Percentiles rank a stretch among this genome's conserved stretches.
Evolutionary conservation across 164 flowering plant genomes (phyloP).

Genomic region (Magnolia sinica): DNA sequence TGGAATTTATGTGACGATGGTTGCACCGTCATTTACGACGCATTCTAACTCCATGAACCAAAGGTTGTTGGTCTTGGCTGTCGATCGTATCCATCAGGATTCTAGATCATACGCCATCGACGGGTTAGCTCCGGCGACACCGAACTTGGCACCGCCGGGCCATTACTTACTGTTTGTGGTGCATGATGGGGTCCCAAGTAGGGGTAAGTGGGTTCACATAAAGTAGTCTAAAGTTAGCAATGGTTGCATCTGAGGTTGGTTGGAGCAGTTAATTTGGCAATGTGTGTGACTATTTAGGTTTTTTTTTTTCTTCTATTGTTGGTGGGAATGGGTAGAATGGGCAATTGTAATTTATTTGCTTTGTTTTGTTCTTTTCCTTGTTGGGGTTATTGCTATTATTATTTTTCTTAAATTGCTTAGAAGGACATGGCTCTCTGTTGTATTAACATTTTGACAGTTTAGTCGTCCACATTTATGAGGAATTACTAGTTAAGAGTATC

Average conservation of each 20-base stretch:
- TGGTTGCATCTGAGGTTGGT: neutral
- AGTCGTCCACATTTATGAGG: no score
- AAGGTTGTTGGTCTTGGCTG: slow-evolving; percentile 35
- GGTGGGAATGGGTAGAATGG: no score
- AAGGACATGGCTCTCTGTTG: no score
- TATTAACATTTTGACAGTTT: no score
- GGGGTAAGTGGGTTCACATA: slow-evolving; percentile 46
- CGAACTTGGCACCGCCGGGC: slow-evolving; percentile 50
- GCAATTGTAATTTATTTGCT: no score
- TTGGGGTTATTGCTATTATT: no score
- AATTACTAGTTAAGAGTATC: no score
- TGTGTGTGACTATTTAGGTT: no score
- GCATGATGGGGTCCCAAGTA: slow-evolving; percentile 48
- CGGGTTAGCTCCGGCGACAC: slow-evolving; percentile 28
- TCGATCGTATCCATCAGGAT: neutral
- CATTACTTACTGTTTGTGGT: slow-evolving; percentile 56
- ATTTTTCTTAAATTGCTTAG: no score
- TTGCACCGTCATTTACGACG: slow-evolving; percentile 59
- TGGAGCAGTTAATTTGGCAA: no score
- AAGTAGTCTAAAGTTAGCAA: slow-evolving; percentile 6
- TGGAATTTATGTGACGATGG: slow-evolving; percentile 42
- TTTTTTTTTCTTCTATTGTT: no score
- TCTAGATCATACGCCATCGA: slow-evolving; percentile 15
- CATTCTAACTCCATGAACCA: slow-evolving; percentile 59
- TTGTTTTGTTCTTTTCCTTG: no score